These are phyloP conservation scores for Zanthoxylum bungeanum DNA, from an alignment of 345 rosid species.

Conservation along the genomic window DNA sequence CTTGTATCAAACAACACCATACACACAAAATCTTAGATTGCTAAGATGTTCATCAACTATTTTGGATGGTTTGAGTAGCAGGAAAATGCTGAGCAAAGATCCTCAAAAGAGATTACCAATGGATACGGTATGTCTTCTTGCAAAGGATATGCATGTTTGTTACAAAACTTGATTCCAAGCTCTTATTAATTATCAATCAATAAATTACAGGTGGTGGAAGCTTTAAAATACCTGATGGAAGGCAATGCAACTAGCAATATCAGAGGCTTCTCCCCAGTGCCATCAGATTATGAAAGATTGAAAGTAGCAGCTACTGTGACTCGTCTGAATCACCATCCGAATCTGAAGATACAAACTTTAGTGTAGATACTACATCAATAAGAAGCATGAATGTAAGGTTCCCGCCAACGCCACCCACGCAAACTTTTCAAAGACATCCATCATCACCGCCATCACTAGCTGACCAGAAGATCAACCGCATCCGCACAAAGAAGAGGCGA, in stretches of 20 bases:
- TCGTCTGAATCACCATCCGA: conserved; percentile 25
- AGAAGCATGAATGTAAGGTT: conserved; percentile 8
- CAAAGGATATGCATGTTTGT: not conserved
- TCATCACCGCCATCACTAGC: not conserved
- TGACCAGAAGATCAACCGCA: not conserved
- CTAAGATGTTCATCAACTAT: conserved; percentile 63
- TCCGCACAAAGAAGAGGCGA: not conserved
- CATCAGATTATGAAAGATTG: conserved; percentile 38
- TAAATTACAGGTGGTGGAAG: conserved; percentile 45
- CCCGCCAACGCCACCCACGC: conserved; percentile 27
- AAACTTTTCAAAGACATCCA: not conserved
- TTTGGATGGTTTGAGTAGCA: conserved; percentile 68
- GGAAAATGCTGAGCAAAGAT: conserved; percentile 60
- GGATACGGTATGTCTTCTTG: conserved; percentile 29
- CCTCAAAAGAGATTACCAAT: conserved; percentile 50
- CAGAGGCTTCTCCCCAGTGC: conserved; percentile 36
- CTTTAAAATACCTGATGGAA: conserved; percentile 37
- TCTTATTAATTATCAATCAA: too few species aligned
- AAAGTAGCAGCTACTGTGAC: conserved; percentile 23
- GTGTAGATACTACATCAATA: conserved; percentile 4
- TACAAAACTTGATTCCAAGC: not conserved
- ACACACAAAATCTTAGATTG: conserved; percentile 39
- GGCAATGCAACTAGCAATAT: conserved; percentile 17
- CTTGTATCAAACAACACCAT: not conserved
- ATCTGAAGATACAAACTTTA: conserved; percentile 12